phyloP scores from a whole-genome alignment of 177 flowering plant species.

The Vitis hybrid region DNA sequence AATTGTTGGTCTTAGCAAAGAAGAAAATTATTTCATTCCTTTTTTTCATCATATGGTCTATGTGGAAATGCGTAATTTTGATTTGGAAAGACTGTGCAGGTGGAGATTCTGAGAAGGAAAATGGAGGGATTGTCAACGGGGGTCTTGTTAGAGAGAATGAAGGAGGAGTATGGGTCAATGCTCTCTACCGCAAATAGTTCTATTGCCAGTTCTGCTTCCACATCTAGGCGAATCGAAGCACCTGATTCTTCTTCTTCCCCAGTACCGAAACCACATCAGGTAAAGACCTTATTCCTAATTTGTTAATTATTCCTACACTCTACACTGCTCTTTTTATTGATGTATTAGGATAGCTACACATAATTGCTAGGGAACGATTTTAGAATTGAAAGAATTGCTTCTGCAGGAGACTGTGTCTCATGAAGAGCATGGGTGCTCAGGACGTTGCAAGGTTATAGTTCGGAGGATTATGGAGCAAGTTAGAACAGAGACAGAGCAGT shows the following conservation, averaged over 20 bases:
- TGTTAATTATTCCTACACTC: neutral
- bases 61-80: neutral
- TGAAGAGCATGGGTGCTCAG: constrained; percentile 53
- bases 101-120: constrained; percentile 54
- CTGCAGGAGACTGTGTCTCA: constrained; percentile 31
- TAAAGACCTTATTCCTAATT: neutral
- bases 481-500: constrained; percentile 82
- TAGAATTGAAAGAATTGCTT: neutral
- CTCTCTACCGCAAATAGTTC: constrained; percentile 41
- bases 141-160: constrained; percentile 59
- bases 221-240: constrained; percentile 43
- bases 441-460: constrained; percentile 70
- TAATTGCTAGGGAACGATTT: no score
- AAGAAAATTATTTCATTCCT: neutral
- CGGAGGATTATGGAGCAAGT: constrained; percentile 77
- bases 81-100: constrained; percentile 30
- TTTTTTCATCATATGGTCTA: neutral
- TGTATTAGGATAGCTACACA: neutral
- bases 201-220: constrained; percentile 48
- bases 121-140: constrained; percentile 75
- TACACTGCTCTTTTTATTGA: neutral
- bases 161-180: constrained; percentile 56
- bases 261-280: constrained; percentile 27
- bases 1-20: neutral
- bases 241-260: constrained; percentile 22